Evolutionary conservation across 2,329 filamentous ascomycete species (phyloP).

Genomic region (Tolypocladium ophioglossoides): DNA sequence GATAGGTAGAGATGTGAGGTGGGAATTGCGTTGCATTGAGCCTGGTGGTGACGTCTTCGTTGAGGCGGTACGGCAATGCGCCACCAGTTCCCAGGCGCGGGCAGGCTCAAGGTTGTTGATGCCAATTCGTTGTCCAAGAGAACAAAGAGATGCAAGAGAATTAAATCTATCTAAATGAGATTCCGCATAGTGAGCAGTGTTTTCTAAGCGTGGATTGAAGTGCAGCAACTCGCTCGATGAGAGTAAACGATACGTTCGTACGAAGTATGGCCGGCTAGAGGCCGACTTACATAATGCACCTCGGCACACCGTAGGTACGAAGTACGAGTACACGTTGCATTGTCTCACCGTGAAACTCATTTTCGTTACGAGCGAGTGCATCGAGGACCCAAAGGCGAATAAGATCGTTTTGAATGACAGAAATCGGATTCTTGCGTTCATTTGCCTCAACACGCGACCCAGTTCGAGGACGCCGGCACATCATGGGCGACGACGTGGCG

Average conservation of each 20-base stretch:
- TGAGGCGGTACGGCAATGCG: neutral
- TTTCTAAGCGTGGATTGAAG: neutral
- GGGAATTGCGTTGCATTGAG: neutral
- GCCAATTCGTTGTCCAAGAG: neutral
- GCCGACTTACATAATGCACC: neutral
- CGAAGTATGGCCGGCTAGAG: neutral
- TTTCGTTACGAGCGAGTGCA: neutral
- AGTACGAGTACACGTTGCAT: neutral
- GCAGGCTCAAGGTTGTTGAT: too few species aligned
- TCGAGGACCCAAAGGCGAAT: neutral
- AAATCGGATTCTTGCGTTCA: too few species aligned
- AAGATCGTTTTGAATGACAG: too few species aligned
- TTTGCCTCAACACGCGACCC: neutral
- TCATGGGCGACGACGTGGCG: constrained; percentile 27
- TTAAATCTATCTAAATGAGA: neutral
- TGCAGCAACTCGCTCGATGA: neutral
- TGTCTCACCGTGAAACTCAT: neutral
- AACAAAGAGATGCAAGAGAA: neutral
- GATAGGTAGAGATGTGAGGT: too few species aligned
- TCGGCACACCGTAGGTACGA: too few species aligned
- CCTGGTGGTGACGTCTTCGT: neutral
- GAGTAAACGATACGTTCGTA: neutral
- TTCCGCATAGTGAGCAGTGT: neutral
- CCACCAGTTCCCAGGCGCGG: neutral
- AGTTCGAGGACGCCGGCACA: neutral